phyloP scores from a whole-genome alignment of 345 rosid species.

The Rhodomyrtus tomentosa region DNA sequence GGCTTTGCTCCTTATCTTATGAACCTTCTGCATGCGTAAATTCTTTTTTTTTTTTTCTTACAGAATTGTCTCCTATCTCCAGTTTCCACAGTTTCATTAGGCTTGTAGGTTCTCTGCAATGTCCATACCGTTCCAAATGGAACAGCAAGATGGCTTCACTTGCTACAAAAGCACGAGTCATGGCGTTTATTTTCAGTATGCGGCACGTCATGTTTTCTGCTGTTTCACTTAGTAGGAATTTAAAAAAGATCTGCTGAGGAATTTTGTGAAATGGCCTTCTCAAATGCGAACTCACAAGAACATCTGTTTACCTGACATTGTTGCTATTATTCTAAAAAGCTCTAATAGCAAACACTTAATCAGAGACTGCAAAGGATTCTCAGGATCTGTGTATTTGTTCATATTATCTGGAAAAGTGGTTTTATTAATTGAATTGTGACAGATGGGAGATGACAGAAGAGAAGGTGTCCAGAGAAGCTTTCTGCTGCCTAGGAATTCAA shows the following conservation, averaged over 20 bases:
- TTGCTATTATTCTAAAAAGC: no score
- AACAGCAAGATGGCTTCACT: background rate
- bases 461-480: background rate
- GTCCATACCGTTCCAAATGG: background rate
- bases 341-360: no score
- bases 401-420: background rate
- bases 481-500: background rate
- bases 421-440: background rate
- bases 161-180: background rate
- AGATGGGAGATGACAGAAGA: background rate
- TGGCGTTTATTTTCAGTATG: background rate
- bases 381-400: background rate
- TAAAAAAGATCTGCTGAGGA: background rate
- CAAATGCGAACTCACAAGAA: background rate
- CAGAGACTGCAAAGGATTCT: background rate
- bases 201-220: background rate
- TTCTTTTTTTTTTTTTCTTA: background rate
- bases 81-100: background rate
- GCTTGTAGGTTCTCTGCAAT: background rate
- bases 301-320: background rate
- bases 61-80: background rate
- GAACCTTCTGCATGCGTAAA: background rate
- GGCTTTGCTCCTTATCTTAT: background rate
- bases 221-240: background rate
- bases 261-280: background rate